These are phyloP conservation scores for Blastocystis sp. DNA, from an alignment of 352 stramenopile genomes.

Conservation along the genomic window DNA sequence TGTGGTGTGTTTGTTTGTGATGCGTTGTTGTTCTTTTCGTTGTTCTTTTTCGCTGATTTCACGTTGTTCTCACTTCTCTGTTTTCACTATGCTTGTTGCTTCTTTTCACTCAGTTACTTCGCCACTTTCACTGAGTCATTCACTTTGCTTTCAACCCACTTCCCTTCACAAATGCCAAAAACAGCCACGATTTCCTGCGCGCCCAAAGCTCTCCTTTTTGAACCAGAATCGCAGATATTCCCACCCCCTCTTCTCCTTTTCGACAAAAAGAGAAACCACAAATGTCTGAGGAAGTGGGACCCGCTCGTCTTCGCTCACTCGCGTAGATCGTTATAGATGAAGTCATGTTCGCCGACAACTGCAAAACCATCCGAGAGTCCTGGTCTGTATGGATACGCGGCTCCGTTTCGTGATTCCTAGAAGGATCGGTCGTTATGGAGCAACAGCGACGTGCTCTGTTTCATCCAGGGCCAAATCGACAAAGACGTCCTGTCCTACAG, in stretches of 20 bases:
- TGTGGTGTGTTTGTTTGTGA: slow-evolving; percentile 33
- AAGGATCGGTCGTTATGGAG: slow-evolving; percentile 38
- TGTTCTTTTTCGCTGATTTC: too few species aligned
- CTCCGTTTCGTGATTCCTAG: background rate
- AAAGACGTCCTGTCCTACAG: slow-evolving; percentile 68
- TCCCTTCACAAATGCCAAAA: too few species aligned
- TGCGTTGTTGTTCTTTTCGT: too few species aligned
- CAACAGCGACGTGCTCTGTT: slow-evolving; percentile 58
- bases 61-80: too few species aligned
- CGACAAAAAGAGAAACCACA: background rate
- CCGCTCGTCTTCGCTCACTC: background rate
- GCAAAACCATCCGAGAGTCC: slow-evolving; percentile 10
- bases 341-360: slow-evolving; percentile 57
- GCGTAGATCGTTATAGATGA: slow-evolving; percentile 67
- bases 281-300: slow-evolving; percentile 50
- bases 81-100: too few species aligned
- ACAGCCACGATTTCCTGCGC: too few species aligned
- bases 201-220: too few species aligned
- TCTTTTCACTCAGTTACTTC: too few species aligned
- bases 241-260: background rate
- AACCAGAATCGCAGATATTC: background rate
- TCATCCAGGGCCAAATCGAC: slow-evolving; percentile 71
- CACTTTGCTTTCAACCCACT: too few species aligned
- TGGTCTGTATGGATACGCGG: slow-evolving; percentile 3
- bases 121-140: too few species aligned